phyloP scores from a whole-genome alignment of 2,329 filamentous ascomycete genomes.

The Verticillium albo-atrum region DNA sequence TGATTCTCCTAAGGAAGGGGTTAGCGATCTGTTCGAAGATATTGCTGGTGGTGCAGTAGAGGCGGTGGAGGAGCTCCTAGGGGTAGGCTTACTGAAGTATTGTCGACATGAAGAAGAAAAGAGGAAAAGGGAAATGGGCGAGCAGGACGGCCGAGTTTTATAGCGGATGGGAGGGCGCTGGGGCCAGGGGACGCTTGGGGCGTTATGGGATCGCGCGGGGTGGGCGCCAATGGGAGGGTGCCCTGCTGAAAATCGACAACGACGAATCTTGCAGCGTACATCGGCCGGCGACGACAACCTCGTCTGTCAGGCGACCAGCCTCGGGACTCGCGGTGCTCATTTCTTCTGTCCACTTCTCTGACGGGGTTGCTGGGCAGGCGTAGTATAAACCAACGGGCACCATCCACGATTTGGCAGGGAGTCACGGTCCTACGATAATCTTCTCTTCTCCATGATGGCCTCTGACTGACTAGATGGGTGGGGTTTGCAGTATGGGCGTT shows the following conservation, averaged over 20 bases:
- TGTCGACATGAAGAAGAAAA: conserved; percentile 55
- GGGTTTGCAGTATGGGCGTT: too few species aligned
- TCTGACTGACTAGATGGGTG: too few species aligned
- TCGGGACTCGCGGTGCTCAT: too few species aligned
- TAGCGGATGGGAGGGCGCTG: conserved; percentile 20
- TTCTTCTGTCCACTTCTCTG: too few species aligned
- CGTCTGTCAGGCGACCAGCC: too few species aligned
- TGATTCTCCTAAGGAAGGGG: conserved; percentile 64
- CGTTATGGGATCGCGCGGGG: neutral
- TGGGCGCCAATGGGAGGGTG: neutral
- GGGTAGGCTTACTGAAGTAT: conserved; percentile 50
- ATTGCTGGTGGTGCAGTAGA: neutral
- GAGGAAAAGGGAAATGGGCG: conserved; percentile 28
- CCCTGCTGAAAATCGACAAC: neutral
- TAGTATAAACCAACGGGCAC: too few species aligned
- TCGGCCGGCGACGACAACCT: too few species aligned
- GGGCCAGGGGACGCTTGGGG: neutral
- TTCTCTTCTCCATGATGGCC: too few species aligned
- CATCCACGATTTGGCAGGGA: too few species aligned
- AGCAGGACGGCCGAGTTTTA: conserved; percentile 29
- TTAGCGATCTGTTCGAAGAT: neutral
- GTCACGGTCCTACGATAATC: too few species aligned
- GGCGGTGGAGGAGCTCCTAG: conserved; percentile 15
- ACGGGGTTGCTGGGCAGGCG: too few species aligned
- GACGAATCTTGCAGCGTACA: too few species aligned